Evolutionary conservation across 768 basidiomycete genomes (phyloP).

Genomic region (Rhizopogon vesiculosus): DNA sequence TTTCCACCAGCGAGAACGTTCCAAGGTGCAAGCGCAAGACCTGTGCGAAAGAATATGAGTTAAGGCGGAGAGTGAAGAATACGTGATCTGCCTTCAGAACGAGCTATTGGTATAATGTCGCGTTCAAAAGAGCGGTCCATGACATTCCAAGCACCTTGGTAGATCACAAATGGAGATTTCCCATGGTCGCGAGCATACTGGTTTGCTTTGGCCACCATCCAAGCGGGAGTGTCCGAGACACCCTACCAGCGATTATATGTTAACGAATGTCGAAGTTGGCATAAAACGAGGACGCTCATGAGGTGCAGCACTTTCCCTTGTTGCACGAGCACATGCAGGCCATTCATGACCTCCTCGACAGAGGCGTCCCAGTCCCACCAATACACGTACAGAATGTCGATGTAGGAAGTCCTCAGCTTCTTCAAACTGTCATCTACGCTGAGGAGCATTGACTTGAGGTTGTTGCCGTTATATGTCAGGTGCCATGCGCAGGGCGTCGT

Average conservation of each 20-base stretch:
- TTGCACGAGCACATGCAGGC: slow-evolving; percentile 37
- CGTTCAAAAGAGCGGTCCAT: slow-evolving; percentile 46
- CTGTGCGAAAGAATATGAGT: slow-evolving; percentile 6
- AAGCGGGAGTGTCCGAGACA: slow-evolving; percentile 40
- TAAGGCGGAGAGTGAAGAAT: slow-evolving; percentile 7
- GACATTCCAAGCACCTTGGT: slow-evolving; percentile 45
- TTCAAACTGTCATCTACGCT: slow-evolving; percentile 32
- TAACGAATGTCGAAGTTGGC: not conserved
- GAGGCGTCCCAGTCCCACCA: slow-evolving; percentile 46
- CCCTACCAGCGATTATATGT: slow-evolving; percentile 23
- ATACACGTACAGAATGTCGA: slow-evolving; percentile 55
- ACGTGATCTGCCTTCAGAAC: slow-evolving; percentile 1
- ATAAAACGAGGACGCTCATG: slow-evolving; percentile 6
- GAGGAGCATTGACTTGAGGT: slow-evolving; percentile 28
- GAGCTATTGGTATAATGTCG: slow-evolving; percentile 46
- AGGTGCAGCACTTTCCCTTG: slow-evolving; percentile 42
- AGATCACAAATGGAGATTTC: slow-evolving; percentile 48
- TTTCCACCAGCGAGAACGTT: slow-evolving; percentile 26
- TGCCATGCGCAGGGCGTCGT: slow-evolving; percentile 12
- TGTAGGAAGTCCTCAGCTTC: slow-evolving; percentile 55
- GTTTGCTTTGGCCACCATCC: slow-evolving; percentile 46
- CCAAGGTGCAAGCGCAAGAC: slow-evolving; percentile 35
- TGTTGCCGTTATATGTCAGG: slow-evolving; percentile 32
- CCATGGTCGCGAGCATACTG: slow-evolving; percentile 45
- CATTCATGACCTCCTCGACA: slow-evolving; percentile 43